Conservation (phyloP, 2,329 filamentous ascomycete species). For the Botryotinia globosa region DNA sequence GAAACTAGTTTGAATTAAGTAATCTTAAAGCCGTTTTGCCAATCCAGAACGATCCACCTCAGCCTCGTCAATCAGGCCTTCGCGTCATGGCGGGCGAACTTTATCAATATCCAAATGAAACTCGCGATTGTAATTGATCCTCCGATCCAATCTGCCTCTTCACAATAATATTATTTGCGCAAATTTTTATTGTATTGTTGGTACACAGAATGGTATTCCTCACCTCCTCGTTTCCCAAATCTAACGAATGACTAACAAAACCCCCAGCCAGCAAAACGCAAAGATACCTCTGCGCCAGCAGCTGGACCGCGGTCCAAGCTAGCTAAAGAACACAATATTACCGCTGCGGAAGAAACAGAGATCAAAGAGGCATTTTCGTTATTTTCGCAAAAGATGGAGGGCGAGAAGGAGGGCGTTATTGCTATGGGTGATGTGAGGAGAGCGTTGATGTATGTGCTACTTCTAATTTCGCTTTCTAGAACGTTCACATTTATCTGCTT, state of each 20-base stretch:
- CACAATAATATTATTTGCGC: not conserved
- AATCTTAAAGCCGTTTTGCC: not conserved
- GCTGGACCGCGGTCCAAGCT: slow-evolving; percentile 70
- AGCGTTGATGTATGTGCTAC: slow-evolving; percentile 60
- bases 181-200: not conserved
- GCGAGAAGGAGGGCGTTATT: slow-evolving; percentile 62
- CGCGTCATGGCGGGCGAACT: slow-evolving; percentile 5
- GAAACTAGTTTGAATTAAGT: rapidly evolving
- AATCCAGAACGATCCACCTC: not conserved
- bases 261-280: slow-evolving; percentile 36
- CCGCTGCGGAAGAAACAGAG: slow-evolving; percentile 78
- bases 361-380: slow-evolving; percentile 87
- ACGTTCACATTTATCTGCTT: not conserved
- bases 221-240: not conserved
- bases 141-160: no score
- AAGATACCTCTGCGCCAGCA: slow-evolving; percentile 30
- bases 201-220: not conserved
- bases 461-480: not conserved
- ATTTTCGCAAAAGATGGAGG: slow-evolving; percentile 69
- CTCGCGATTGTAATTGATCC: not conserved
- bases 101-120: not conserved
- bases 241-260: slow-evolving; percentile 10
- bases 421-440: slow-evolving; percentile 55
- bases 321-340: slow-evolving; percentile 86
- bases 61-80: slow-evolving; percentile 13